Conservation (phyloP, 2,329 filamentous ascomycete genomes). For the Colletotrichum sp. region DNA sequence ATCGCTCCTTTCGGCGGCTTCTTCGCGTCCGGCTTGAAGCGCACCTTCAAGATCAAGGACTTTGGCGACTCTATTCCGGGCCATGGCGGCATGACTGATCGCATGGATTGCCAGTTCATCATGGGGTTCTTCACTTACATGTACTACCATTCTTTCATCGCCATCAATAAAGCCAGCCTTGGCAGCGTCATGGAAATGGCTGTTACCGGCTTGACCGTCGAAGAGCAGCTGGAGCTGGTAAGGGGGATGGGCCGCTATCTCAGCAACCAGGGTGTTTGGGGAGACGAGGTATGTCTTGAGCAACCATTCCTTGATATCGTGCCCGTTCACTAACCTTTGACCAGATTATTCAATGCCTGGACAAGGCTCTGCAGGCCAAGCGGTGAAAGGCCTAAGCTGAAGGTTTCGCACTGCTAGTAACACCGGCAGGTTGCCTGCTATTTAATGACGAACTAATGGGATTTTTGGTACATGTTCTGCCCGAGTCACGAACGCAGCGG, state of each 20-base stretch:
- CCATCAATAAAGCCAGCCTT: constrained; percentile 82
- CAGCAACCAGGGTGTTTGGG: constrained; percentile 64
- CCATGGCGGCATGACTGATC: constrained; percentile 96
- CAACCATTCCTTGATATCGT: constrained; percentile 28
- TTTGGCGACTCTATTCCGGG: constrained; percentile 98
- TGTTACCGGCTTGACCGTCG: constrained; percentile 84
- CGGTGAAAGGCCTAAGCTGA: constrained; percentile 17
- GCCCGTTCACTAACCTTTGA: neutral
- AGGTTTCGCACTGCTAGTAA: neutral
- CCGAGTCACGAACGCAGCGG: neutral
- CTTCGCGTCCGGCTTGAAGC: constrained; percentile 96
- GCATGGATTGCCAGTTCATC: constrained; percentile 99
- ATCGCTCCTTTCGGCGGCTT: constrained; percentile 98
- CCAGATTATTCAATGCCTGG: constrained; percentile 38
- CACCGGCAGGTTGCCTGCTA: neutral
- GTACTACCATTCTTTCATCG: constrained; percentile 98
- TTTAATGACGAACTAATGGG: constrained; percentile 22
- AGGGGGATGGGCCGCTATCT: constrained; percentile 68
- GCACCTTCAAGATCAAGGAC: constrained; percentile 99
- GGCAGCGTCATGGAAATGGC: constrained; percentile 89
- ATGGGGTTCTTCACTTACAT: constrained; percentile 99
- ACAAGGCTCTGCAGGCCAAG: constrained; percentile 32
- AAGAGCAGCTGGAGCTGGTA: constrained; percentile 88
- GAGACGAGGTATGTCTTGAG: constrained; percentile 42
- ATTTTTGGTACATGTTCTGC: constrained; percentile 2